Evolutionary conservation across 345 rosid genomes (phyloP), one percentile per base, ranked within the genome.

Genomic region (Lepidium sativum): DNA sequence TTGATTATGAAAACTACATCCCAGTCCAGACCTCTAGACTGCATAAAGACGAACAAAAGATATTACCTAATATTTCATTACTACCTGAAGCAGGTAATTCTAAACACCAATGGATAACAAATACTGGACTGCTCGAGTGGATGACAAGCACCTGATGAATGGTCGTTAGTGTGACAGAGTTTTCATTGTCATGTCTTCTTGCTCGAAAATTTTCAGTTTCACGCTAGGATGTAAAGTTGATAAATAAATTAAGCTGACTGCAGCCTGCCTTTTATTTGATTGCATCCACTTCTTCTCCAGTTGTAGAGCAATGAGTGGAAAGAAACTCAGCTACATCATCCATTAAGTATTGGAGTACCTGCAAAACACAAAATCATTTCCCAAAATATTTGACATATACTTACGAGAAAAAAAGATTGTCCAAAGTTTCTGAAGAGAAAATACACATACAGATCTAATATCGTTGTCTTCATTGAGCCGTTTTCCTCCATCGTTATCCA

Each of bases 1-100:
- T 89, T 92, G 70, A 87, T 82, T 64, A 92, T 79, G 83, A 92
- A 92, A 75, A 89, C 97, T 34, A 76, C 56, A 78, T 89, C 98
- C 98, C 98, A 92, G 59, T 92, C 98, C 65, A 92, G 79, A 74
- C 98, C 98, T 81, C 89, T 92, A 18, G 98, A 89, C 98, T 89
- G 85, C 87, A 79, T 52, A 73, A 45, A 73, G 40, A 41, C 58
- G 44, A 23, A 43, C 48, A 71, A 14, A 54, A 50, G 45, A 49
- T 62, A 15, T 38, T 60, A 44, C 61, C 54, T 59, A 34, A 47
- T 45, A 61, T 55, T 56, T 56, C 12, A 65, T 23, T 32, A 17
- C 48, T 49, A 33, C 45, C 38, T 40, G 44, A 38, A 48, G 60
- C 27, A 72, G 64, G 34, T 64, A 32, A 54, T 41, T 15, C 60